Conservation (phyloP, 306 rosid genomes). For the Fragaria iinumae region DNA sequence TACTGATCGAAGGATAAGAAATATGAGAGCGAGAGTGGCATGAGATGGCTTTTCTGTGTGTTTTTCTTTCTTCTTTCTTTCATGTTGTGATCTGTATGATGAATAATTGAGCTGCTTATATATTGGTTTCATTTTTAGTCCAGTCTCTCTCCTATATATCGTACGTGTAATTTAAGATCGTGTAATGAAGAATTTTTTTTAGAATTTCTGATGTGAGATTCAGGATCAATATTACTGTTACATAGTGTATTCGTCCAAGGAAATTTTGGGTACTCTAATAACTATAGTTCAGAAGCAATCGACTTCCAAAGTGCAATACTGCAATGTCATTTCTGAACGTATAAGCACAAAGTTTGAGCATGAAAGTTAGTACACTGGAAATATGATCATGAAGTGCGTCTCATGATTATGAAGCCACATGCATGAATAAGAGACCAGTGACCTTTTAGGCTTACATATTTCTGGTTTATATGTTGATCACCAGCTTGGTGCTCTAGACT, state of each 20-base stretch:
- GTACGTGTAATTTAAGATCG: neutral
- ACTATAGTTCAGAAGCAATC: no score
- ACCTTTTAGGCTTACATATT: neutral
- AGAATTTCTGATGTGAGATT: neutral
- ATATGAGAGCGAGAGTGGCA: neutral
- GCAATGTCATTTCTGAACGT: neutral
- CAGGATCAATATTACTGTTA: no score
- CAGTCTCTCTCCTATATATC: neutral
- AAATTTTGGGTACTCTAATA: no score
- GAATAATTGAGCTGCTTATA: neutral
- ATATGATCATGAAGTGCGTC: neutral
- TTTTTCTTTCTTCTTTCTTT: neutral
- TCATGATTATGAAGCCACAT: neutral
- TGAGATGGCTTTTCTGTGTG: neutral
- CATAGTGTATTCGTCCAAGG: no score
- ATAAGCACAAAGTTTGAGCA: neutral
- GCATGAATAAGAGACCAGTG: neutral
- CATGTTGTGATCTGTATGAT: slow-evolving; percentile 3
- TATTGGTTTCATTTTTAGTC: neutral
- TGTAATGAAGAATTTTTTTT: no score
- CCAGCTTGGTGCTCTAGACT: neutral
- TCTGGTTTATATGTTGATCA: neutral
- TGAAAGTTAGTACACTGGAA: neutral
- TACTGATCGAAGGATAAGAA: neutral
- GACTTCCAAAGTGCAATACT: neutral